Evolutionary conservation across 768 basidiomycete genomes (phyloP), one percentile per base, ranked within the genome.

Genomic region (Podaxis mareebaensis): DNA sequence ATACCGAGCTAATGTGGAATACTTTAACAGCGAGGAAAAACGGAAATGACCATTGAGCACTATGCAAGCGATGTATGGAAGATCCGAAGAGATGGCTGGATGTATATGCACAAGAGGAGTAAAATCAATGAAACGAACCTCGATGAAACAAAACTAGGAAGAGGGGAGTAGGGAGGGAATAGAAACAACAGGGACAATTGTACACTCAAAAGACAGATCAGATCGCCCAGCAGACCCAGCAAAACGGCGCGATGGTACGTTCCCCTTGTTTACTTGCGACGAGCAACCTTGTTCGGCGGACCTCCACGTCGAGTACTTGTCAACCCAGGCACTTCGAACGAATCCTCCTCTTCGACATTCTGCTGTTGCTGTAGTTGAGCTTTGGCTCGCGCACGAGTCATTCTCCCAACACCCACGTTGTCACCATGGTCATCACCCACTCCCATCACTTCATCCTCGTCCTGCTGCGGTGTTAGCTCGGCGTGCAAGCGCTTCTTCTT

Each of bases 381-480:
- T 63, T 44, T 56, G 39, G 54, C 61, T 40, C 55, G 54, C 26
- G 54, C 39, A 52, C 61, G 61, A 38, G 61, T 63, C 55, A 57
- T 26, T 51, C 54, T 63, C 61, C 61, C 61, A 39, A 39, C 46
- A 49, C 54, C 54, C 46, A 53, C 52, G 17, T 53, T 61, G 26
- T 60, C 24, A 39, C 38, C 20, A n/a, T 60, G 58, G 30, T 39
- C 52, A 24, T 62, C 61, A 24, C 13, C n/a, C 15, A 17, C 42
- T 2, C 44, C 53, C 53, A 62, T 62, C 24, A 17, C 60, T n/a
- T 59, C 61, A 36, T 42, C 59, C 53, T 79, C 78, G 64, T 82
- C 82, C n/a, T 77, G 71, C 54, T 80, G 67, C 46, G 79, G 79
- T 3, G 80, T 79, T 67, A 82, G 67, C 65, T 81, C 79, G 20